Conservation (phyloP, 495 filamentous ascomycete genomes). For the Corynascus novoguineensis region DNA sequence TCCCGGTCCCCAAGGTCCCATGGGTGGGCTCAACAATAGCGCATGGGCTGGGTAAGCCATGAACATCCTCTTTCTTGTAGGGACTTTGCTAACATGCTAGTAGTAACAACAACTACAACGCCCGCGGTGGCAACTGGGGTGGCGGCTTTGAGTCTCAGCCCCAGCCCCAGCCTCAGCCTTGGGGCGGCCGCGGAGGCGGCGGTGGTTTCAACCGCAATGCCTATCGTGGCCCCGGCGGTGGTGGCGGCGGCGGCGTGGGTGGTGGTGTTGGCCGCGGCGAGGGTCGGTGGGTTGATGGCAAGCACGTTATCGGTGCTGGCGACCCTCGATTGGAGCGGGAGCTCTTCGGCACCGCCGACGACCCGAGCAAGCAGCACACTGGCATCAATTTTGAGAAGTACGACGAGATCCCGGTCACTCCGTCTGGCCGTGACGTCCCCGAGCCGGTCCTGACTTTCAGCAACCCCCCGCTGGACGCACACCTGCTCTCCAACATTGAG, state of each 20-base stretch:
- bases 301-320: slow-evolving; percentile 83
- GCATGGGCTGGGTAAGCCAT: slow-evolving; percentile 58
- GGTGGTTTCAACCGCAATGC: slow-evolving; percentile 50
- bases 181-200: slow-evolving; percentile 21
- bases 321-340: slow-evolving; percentile 91
- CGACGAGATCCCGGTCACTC: slow-evolving; percentile 97
- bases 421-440: slow-evolving; percentile 88
- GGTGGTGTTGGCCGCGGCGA: slow-evolving; percentile 67
- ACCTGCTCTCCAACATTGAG: slow-evolving; percentile 84
- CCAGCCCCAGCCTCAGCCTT: slow-evolving; percentile 14
- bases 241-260: slow-evolving; percentile 45
- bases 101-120: slow-evolving; percentile 43
- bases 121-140: slow-evolving; percentile 27
- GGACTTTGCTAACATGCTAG: background rate
- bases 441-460: slow-evolving; percentile 86
- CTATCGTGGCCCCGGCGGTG: slow-evolving; percentile 64
- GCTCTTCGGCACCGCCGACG: slow-evolving; percentile 88
- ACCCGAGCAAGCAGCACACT: slow-evolving; percentile 88
- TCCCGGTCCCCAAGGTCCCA: slow-evolving; percentile 25
- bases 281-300: slow-evolving; percentile 92
- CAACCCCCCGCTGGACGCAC: slow-evolving; percentile 90
- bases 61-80: background rate
- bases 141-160: slow-evolving; percentile 19
- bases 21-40: slow-evolving; percentile 53
- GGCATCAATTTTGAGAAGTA: slow-evolving; percentile 99